Base-by-base conservation (phyloP, 306 rosid genomes). In the Glycine tomentella region DNA sequence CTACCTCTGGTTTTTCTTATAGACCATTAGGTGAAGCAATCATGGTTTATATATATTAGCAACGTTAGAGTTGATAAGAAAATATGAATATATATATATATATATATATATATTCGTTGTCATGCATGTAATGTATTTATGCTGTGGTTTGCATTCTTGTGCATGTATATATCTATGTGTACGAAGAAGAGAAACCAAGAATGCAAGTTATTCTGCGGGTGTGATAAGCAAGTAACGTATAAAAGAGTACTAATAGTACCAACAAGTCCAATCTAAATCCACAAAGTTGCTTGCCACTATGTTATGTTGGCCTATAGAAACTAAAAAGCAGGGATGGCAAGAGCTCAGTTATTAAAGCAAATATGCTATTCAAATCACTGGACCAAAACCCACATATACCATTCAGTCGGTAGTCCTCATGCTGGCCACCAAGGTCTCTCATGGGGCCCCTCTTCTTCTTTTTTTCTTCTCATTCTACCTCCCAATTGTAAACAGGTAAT, bases 331-430 rank as follows among this genome's bases (percentile, higher is more conserved):
- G 31, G 31, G 31, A 25, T 25, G 1, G 31, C 1, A 25, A 25
- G 31, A 63, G 78, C 51, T 64, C 53, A 61, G 82, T 74, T 25
- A 25, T 73, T 75, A 74, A 76, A 71, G 87, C 56, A 78, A 86
- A 86, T 88, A 89, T 90, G 89, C 96, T 89, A 69, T 88, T 93
- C 91, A 84, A 87, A 90, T 93, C 94, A 25, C 31, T 25, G 31
- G 31, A 25, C 31, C 31, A 25, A 25, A 25, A 25, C 1, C 31
- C 31, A 71, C 86, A 84, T 69, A 3, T 17, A 61, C 89, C 82
- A 82, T 75, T 58, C 44, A 85, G 87, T 88, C 74, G 80, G 87
- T 81, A 79, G 31, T 2, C 31, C 31, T 25, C 31, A 25, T 25
- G 31, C 31, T 25, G 1, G 50, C 82, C 45, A 25, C 50, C 25